These are phyloP conservation scores for Pseudoperonospora humuli DNA, from an alignment of 352 stramenopile species.

Conservation along the genomic window DNA sequence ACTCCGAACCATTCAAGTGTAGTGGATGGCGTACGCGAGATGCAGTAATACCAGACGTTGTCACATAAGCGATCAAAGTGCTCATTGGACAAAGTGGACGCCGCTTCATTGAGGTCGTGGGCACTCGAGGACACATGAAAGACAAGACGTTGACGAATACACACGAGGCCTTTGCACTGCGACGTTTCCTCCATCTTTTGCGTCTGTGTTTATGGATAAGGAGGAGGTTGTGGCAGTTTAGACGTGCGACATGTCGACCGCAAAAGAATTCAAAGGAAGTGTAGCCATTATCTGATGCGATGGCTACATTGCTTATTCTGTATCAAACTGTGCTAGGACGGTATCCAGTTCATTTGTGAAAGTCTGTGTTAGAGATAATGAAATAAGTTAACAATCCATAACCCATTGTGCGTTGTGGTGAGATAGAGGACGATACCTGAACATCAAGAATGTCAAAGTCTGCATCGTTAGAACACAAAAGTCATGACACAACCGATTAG, in stretches of 20 bases:
- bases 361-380: slow-evolving; percentile 12
- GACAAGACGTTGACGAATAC: slow-evolving; percentile 30
- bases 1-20: slow-evolving; percentile 38
- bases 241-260: no score
- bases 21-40: slow-evolving; percentile 8
- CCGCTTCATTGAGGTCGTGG: slow-evolving; percentile 5
- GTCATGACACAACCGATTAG: neutral
- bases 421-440: slow-evolving; percentile 19
- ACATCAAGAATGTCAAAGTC: slow-evolving; percentile 43
- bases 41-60: slow-evolving; percentile 47
- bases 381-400: neutral
- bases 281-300: no score
- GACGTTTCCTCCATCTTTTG: no score
- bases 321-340: slow-evolving; percentile 48
- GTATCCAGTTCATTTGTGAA: slow-evolving; percentile 41
- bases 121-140: slow-evolving; percentile 8
- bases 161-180: slow-evolving; percentile 32
- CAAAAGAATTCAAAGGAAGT: no score
- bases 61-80: slow-evolving; percentile 21
- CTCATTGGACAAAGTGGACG: neutral
- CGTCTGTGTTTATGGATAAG: no score
- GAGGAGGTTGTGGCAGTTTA: no score
- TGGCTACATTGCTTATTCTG: no score
- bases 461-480: neutral
- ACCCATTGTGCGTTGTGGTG: neutral